Base-by-base conservation (phyloP, 2,329 filamentous ascomycete genomes). In the Dichotomopilus funicola region DNA sequence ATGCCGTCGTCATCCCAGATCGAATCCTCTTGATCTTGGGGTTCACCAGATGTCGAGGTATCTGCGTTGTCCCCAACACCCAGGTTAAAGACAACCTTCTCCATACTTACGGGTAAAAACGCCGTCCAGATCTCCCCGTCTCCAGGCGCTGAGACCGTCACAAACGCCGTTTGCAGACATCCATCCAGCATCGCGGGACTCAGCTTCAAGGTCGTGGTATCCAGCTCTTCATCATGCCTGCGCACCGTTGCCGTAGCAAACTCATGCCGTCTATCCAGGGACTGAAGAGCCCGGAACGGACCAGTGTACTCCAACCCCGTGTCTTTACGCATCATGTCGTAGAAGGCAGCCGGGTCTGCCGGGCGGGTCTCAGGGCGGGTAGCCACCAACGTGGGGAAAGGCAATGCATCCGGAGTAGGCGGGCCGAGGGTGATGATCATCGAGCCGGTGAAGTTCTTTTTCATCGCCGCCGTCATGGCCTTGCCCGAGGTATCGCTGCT, bases 151-250 rank as follows among this genome's bases (percentile, higher is more conserved):
- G 73, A 66, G 31, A 72, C 71, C 0, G 73, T 66, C n/a, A 71
- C 64, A 52, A 75, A 76, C 0, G 72, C 71, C 0, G 72, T 68
- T 48, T 76, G 73, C 6, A 76, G 67, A 54, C 72, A 75, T 19
- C 64, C 67, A 48, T 76, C 73, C 7, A 76, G 62, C 0, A 70
- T 73, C 0, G 73, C 73, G 1, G 73, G 73, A 55, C 73, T 74
- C 33, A 73, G 59, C 3, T 57, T 46, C 9, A 76, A 55, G 1
- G 43, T 51, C 0, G 73, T 75, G 1, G 69, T 70, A 34, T 76
- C 73, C 19, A 27, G 19, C 4, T 68, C 63, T 0, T 59, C 19
- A 42, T 75, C 73, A 9, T 53, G 53, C 45, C 64, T 67, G 36
- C 55, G 57, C n/a, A 73, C 59, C 0, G 58, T 67, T 0, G 66